Evolutionary conservation across 2,329 filamentous ascomycete genomes (phyloP), one percentile per base, ranked within the genome.

Genomic region (Alternaria ventricosa): DNA sequence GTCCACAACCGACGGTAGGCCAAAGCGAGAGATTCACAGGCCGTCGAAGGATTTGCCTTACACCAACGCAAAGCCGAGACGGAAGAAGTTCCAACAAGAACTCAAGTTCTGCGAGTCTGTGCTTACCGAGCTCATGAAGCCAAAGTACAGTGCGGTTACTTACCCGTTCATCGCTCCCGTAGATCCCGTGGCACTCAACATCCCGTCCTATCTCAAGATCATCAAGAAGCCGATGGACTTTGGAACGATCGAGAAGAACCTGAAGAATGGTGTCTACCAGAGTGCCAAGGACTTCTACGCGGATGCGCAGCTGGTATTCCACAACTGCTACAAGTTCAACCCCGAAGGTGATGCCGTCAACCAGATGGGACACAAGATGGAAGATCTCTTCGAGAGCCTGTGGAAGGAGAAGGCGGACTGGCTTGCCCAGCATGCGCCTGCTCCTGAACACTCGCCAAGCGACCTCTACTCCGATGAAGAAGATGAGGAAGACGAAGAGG

Each of bases 171-270:
- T 93, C 72, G 83, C 87, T 8, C 92, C 96, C 0, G 96, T 99
- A 20, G 96, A 99, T 77, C 94, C 96, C 0, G 94, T 98, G 36
- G 95, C 94, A 0, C 84, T 98, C 57, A 94, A 95, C 77, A 97
- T 98, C 63, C 96, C 96, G 1, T 90, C 91, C 23, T 99, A 99
- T 78, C 93, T 96, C 78, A 93, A 91, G 74, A 85, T 98, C 65
- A 94, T 99, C 82, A 98, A 97, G 84, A 93, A 94, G 78, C 96
- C 96, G 0, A 99, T 98, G 95, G 95, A 99, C 78, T 85, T 97
- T 54, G 85, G 87, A 15, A 97, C 93, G n/a, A 91, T 97, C 75
- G 85, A 87, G 36, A 85, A 86, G 45, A 96, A 96, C 80, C 85
- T 97, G 44, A 88, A 90, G 70, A 85, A 85, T 12, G 93, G 94